Percentiles rank a stretch among this genome's conserved stretches.
These are phyloP conservation scores for Tetrahymena elliotti DNA, from an alignment of 73 alveolate species.

Conservation along the genomic window DNA sequence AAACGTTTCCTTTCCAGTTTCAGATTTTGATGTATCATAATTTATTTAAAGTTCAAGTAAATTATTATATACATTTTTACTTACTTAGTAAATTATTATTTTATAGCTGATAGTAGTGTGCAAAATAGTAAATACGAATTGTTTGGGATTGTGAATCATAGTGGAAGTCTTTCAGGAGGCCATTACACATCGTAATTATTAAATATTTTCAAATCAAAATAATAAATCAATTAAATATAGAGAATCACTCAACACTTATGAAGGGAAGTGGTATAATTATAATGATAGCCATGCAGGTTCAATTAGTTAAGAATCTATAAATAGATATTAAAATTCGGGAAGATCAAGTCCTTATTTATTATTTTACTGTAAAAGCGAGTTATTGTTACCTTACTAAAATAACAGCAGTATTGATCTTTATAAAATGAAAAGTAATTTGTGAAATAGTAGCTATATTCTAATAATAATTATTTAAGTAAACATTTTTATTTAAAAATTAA, in stretches of 20 bases:
- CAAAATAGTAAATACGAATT: slow-evolving; percentile 4
- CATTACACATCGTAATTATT: slow-evolving; percentile 36
- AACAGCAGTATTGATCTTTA: neutral
- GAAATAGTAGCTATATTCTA: neutral
- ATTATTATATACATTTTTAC: neutral
- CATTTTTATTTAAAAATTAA: too few relatives aligned
- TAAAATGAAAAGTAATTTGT: neutral
- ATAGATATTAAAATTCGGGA: slow-evolving; percentile 12
- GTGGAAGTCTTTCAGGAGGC: slow-evolving; percentile 43
- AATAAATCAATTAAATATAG: neutral
- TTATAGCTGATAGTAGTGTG: slow-evolving; percentile 3
- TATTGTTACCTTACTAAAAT: neutral
- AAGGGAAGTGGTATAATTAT: slow-evolving; percentile 31
- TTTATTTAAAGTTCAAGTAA: slow-evolving; percentile 18
- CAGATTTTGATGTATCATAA: slow-evolving; percentile 12
- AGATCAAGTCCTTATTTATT: slow-evolving; percentile 29
- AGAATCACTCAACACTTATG: slow-evolving; percentile 20
- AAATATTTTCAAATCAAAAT: too few relatives aligned
- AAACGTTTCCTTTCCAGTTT: slow-evolving; percentile 12
- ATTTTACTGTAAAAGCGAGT: slow-evolving; percentile 7
- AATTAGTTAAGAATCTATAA: neutral
- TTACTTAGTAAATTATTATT: neutral
- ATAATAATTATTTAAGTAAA: too few relatives aligned
- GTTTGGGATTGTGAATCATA: slow-evolving; percentile 37
- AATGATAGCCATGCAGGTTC: slow-evolving; percentile 38